Conservation (phyloP, 352 stramenopile species). For the Globisporangium lucens region DNA sequence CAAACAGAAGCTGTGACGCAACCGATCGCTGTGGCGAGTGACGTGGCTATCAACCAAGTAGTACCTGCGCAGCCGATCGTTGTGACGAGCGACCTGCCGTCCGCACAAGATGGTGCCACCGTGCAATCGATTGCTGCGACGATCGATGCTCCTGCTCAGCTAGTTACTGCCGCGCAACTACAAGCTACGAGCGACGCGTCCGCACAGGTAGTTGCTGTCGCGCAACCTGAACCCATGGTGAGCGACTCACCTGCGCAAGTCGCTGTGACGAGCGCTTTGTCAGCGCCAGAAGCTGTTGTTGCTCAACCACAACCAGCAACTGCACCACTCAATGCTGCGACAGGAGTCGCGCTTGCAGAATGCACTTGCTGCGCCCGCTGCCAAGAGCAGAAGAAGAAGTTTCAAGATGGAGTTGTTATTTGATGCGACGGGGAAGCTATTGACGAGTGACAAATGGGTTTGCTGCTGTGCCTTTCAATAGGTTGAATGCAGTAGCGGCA, state of each 20-base stretch:
- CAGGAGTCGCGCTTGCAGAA: neutral
- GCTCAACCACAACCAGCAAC: neutral
- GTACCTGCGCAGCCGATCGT: neutral
- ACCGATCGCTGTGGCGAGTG: neutral
- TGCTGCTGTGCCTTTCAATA: neutral
- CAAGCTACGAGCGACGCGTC: neutral
- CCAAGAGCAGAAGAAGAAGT: constrained; percentile 7
- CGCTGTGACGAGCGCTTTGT: neutral
- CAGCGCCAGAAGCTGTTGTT: neutral
- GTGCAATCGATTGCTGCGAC: neutral
- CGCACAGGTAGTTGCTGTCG: neutral
- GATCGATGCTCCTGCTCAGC: neutral
- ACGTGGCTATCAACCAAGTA: neutral
- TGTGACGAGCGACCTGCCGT: neutral
- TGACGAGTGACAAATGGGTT: neutral
- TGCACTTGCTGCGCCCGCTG: constrained; percentile 5
- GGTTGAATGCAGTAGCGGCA: neutral
- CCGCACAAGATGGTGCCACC: neutral
- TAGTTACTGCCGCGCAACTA: neutral
- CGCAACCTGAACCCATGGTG: neutral
- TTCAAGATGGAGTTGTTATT: neutral
- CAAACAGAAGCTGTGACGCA: neutral
- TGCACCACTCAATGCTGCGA: neutral
- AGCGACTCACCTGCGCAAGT: neutral
- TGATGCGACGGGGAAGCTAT: neutral